Base-by-base conservation (phyloP, 345 rosid species). In the Crucihimalaya himalaica region DNA sequence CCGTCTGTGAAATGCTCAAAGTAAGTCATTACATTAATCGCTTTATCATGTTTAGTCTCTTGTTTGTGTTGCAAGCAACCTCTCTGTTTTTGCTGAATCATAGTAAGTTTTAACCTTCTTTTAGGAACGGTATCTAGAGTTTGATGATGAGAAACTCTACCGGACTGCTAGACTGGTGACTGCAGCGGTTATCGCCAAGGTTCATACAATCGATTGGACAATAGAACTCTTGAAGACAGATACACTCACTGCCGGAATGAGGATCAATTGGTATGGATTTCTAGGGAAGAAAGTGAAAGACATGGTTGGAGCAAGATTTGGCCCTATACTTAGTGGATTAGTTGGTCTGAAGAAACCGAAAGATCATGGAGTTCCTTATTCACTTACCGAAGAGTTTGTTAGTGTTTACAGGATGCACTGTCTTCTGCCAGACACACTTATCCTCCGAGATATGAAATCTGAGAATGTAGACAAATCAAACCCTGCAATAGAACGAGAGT, bases 181-280 rank as follows among this genome's bases (percentile, higher is more conserved):
- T 57, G 83, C 92, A 3, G 92, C 97, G 10, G 87, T 87, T 28
- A 86, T 91, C 55, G 97, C 92, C n/a, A 91, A 91, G 70, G 78
- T 91, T 72, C 97, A 91, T 81, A 91, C 94, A 23, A 91, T 91
- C 28, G 97, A 91, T 65, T 88, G 94, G 97, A 91, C 92, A 1
- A 82, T 88, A 21, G 88, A 91, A 63, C 92, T 91, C 39, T 74
- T 87, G 29, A 90, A 80, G 74, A 90, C 92, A 2, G 87, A 87
- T 45, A 87, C 90, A 61, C 90, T 91, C 43, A 69, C 81, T 47
- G 87, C 88, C 6, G 90, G 85, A 21, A 89, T 89, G 93, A 85
- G 90, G 70, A 76, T 86, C 70, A 89, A 84, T 56, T 89, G 92
- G 96, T 89, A 80, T 75, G 94, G 94, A 4, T 78, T 87, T 42